Percentiles rank a stretch among this genome's conserved stretches.
Evolutionary conservation across 805 yeast species (phyloP).

Genomic region (Clavispora fructus): DNA sequence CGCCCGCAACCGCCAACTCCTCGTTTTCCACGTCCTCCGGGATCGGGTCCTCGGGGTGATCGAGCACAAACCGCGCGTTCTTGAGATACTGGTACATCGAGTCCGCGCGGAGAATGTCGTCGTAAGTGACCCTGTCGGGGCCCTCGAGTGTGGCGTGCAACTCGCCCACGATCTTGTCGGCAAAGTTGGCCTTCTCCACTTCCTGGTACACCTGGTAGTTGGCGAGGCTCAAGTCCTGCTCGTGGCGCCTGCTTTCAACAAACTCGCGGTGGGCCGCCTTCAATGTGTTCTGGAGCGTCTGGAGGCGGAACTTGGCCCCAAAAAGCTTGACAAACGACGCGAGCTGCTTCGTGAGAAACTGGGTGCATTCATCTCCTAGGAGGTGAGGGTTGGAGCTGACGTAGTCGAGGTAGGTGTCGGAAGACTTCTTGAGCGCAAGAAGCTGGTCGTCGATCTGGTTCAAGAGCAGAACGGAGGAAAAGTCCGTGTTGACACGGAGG

Average conservation of each 20-base stretch:
- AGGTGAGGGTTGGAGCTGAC: slow-evolving; percentile 6
- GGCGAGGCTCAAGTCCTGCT: slow-evolving; percentile 9
- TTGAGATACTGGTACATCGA: slow-evolving; percentile 25
- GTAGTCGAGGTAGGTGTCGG: slow-evolving; percentile 8
- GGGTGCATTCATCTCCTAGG: slow-evolving; percentile 3
- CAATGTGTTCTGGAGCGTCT: slow-evolving; percentile 8
- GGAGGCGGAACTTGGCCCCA: slow-evolving; percentile 6
- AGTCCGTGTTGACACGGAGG: slow-evolving; percentile 11
- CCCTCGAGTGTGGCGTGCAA: slow-evolving; percentile 1
- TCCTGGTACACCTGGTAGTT: slow-evolving; percentile 6
- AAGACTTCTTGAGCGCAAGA: slow-evolving; percentile 1
- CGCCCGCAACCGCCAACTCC: slow-evolving; percentile 65
- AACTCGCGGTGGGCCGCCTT: slow-evolving; percentile 6
- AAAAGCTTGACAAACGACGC: slow-evolving; percentile 6
- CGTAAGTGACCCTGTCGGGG: neutral
- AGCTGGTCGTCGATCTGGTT: slow-evolving; percentile 11
- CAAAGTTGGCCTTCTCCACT: slow-evolving; percentile 8
- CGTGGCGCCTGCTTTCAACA: slow-evolving; percentile 6
- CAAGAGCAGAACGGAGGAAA: slow-evolving; percentile 4
- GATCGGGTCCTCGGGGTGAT: slow-evolving; percentile 58
- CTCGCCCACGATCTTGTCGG: slow-evolving; percentile 6
- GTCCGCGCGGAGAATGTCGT: slow-evolving; percentile 6
- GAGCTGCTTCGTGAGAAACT: slow-evolving; percentile 7
- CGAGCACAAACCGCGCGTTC: slow-evolving; percentile 43
- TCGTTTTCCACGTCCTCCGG: slow-evolving; percentile 53